Evolutionary conservation across 257 asterid genomes (phyloP), one percentile per base, ranked within the genome.

Genomic region (Anisodus tanguticus): DNA sequence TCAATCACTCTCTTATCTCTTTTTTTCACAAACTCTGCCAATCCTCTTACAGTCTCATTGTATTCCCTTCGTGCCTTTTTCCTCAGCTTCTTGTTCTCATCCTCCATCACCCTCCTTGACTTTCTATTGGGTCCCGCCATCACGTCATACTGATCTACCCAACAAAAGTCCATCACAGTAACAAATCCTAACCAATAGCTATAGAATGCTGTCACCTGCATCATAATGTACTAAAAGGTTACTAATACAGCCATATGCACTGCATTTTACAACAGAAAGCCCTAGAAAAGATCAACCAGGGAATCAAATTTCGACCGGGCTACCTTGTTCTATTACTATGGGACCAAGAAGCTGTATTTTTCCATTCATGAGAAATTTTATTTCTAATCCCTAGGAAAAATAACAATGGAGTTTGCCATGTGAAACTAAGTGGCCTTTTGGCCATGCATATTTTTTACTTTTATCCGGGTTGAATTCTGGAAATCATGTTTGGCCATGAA

Each of bases 1-100:
- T 95, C 98, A 74, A 95, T 93, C 60, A 97, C 99, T 84, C 98
- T 87, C 88, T 93, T 97, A 82, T 97, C 99, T 91, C 98, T 91
- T 90, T 93, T 95, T 88, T 97, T 97, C 72, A 91, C 98, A 87
- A 97, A 97, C 90, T 88, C 94, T 4, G 99, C 94, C 83, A 97
- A 90, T 62, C 95, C 97, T 88, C 98, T 88, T 37, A 97, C 98
- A n/a, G 98, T 91, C 62, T 97, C 99, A 16, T 92, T 97, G 70
- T 92, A 95, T 90, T 97, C 98, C 88, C 95, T 89, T 78, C 87
- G 87, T 9, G 97, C 98, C 86, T 93, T 94, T 78, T 93, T 96
- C 89, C 99, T 94, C 88, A 92, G 78, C 86, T 96, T 96, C 89
- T 92, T 96, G 89, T 96, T 96, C 88, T 96, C 98, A 4, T 96